These are phyloP conservation scores for Boletus semigastroideus DNA, from an alignment of 1,284 basidiomycete species.

Conservation along the genomic window DNA sequence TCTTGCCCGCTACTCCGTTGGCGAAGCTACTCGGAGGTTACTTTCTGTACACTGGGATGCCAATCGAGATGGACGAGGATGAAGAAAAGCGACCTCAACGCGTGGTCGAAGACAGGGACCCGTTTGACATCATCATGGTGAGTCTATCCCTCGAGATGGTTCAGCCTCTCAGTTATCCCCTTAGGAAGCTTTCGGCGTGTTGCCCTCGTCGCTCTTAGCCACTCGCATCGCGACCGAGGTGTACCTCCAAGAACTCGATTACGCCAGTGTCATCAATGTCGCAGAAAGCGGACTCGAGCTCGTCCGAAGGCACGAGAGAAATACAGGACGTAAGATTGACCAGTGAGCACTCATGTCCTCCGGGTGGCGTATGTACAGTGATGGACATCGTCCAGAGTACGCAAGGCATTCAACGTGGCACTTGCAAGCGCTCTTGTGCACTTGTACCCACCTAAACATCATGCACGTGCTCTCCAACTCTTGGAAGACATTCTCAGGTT, in stretches of 20 bases:
- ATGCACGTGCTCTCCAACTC: conserved; percentile 73
- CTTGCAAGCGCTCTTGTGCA: conserved; percentile 81
- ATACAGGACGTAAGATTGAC: conserved; percentile 57
- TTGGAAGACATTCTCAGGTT: conserved; percentile 69
- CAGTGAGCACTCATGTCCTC: conserved; percentile 39
- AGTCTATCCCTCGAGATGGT: conserved; percentile 13
- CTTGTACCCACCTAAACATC: conserved; percentile 88
- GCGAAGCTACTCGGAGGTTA: conserved; percentile 68
- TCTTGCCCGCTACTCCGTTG: conserved; percentile 67
- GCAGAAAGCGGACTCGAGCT: conserved; percentile 71
- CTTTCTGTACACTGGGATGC: conserved; percentile 60
- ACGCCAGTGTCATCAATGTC: conserved; percentile 69
- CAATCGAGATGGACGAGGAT: conserved; percentile 46
- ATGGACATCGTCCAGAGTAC: conserved; percentile 42
- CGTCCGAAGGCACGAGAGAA: conserved; percentile 53
- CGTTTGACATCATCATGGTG: conserved; percentile 57
- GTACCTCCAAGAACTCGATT: conserved; percentile 77
- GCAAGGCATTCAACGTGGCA: conserved; percentile 60
- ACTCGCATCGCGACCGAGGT: conserved; percentile 72
- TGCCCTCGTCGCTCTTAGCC: conserved; percentile 68
- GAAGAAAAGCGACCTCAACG: conserved; percentile 36
- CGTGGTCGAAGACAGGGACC: conserved; percentile 40
- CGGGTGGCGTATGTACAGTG: background rate
- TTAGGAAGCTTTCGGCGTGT: conserved; percentile 59
- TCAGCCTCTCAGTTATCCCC: background rate